Conservation (phyloP, 257 asterid genomes). For the Forsythia viridissima region DNA sequence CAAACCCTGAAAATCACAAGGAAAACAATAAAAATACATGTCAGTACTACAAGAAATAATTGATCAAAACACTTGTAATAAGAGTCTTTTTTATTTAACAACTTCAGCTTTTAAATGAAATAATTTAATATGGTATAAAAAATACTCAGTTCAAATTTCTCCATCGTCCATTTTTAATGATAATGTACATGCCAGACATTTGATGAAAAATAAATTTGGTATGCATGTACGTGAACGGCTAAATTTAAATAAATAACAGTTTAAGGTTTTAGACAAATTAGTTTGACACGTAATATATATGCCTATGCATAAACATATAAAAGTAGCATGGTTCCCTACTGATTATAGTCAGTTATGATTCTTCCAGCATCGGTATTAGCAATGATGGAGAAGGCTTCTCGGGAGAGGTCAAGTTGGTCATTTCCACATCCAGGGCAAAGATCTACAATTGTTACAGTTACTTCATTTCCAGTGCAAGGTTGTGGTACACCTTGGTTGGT, state of each 20-base stretch:
- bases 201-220: no score
- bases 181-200: no score
- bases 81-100: not conserved
- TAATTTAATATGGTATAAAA: not conserved
- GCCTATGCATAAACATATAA: not conserved
- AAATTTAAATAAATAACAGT: not conserved
- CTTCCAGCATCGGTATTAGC: constrained; percentile 47
- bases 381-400: constrained; percentile 48
- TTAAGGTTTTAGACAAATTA: not conserved
- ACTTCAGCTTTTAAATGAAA: not conserved
- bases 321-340: constrained; percentile 15
- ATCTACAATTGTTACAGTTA: constrained; percentile 51
- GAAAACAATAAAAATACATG: not conserved
- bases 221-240: not conserved
- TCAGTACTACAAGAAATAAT: not conserved
- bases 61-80: no score
- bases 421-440: constrained; percentile 42
- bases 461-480: constrained; percentile 42
- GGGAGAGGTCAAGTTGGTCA: constrained; percentile 47
- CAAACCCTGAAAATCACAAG: constrained; percentile 10
- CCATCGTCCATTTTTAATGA: no score
- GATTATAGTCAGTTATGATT: constrained; percentile 34
- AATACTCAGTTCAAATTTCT: no score
- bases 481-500: constrained; percentile 32
- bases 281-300: not conserved